These are phyloP conservation scores for Kondoa malvinella DNA, from an alignment of 768 basidiomycete genomes.

Conservation along the genomic window DNA sequence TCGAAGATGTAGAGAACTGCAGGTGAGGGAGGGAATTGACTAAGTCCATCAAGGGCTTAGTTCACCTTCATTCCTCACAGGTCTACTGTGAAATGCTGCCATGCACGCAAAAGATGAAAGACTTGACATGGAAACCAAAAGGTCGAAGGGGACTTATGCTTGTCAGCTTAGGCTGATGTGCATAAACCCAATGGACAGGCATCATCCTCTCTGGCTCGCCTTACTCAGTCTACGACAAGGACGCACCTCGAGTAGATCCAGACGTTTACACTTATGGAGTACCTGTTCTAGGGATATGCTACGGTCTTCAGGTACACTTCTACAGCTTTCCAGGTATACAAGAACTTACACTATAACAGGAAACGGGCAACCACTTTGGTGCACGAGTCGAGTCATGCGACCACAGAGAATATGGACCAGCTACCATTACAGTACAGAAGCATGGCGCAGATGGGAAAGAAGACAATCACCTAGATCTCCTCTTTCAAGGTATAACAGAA, in stretches of 20 bases:
- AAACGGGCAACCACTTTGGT: slow-evolving; percentile 75
- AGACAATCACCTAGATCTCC: slow-evolving; percentile 38
- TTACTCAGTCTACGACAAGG: slow-evolving; percentile 88
- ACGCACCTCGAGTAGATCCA: slow-evolving; percentile 84
- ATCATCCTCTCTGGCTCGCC: slow-evolving; percentile 96
- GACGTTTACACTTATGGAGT: slow-evolving; percentile 71
- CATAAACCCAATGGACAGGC: slow-evolving; percentile 36
- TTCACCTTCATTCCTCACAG: background rate
- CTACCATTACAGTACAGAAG: slow-evolving; percentile 56
- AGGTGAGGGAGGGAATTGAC: slow-evolving; percentile 37
- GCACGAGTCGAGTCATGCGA: slow-evolving; percentile 71
- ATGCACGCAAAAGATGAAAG: slow-evolving; percentile 75
- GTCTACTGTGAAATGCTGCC: slow-evolving; percentile 87
- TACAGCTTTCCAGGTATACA: background rate
- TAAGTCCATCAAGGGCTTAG: background rate
- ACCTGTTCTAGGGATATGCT: slow-evolving; percentile 91
- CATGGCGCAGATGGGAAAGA: slow-evolving; percentile 18
- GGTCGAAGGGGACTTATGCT: slow-evolving; percentile 37
- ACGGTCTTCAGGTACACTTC: slow-evolving; percentile 68
- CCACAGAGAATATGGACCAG: slow-evolving; percentile 90
- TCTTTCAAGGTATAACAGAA: slow-evolving; percentile 74
- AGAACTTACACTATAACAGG: slow-evolving; percentile 38
- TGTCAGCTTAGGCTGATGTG: background rate
- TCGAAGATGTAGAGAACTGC: slow-evolving; percentile 87
- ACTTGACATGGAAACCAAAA: slow-evolving; percentile 83